Evolutionary conservation across 2,329 filamentous ascomycete species (phyloP), one percentile per base, ranked within the genome.

Genomic region (Pleoardoris graminearum): DNA sequence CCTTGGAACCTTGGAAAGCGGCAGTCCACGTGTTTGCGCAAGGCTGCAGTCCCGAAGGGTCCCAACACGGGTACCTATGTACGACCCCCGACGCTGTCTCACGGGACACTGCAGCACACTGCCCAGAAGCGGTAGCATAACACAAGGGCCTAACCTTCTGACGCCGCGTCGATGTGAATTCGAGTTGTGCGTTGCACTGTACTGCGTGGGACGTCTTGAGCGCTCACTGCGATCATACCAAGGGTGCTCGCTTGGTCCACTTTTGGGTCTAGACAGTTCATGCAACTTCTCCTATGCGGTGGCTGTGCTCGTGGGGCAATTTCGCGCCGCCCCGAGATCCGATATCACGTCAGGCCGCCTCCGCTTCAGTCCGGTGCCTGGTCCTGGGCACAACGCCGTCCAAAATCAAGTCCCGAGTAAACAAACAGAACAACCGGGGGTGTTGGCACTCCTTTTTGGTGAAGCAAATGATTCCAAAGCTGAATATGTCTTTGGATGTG

Each of bases 31-130:
- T 50, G 29, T 29, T 27, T 2, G 23, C 14, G 35, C 41, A 51
- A 39, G 49, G 48, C 39, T 50, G 48, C 25, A 21, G 27, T 29
- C 29, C 47, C 47, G 22, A 36, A 35, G 21, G 17, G 25, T 21
- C 7, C 23, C 12, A 32, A 29, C 21, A 36, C 30, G 37, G 43
- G 30, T 22, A 42, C 38, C n/a, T n/a, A n/a, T n/a, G n/a, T n/a
- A n/a, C n/a, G n/a, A 35, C 45, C 39, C 29, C 41, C 41, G 41
- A 23, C 11, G 39, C 16, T 48, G 46, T 48, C 46, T 48, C 46
- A 48, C 46, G 17, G 44, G 14, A 14, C 44, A 29, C 32, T 23
- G 16, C 33, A 37, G 32, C 30, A 33, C 32, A 46, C n/a, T n/a
- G n/a, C n/a, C n/a, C n/a, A n/a, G n/a, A n/a, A n/a, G n/a, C n/a